Evolutionary conservation across 2,329 filamentous ascomycete genomes (phyloP), one percentile per base, ranked within the genome.

Genomic region (Trichoderma harzianum): DNA sequence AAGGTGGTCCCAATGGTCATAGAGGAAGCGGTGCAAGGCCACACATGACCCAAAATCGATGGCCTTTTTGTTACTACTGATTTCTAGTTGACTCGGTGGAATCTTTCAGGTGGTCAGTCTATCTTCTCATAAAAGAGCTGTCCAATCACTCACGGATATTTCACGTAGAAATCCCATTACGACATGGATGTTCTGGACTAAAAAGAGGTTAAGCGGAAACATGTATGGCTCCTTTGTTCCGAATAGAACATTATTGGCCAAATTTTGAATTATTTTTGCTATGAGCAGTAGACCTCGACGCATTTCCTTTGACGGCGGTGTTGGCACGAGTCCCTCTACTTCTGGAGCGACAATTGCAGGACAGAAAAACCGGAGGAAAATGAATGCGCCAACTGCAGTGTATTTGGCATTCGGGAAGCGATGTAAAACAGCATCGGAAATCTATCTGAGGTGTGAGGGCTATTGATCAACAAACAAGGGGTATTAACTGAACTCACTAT

Each of bases 41-140:
- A 92, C 90, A 73, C 90, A 91, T n/a, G 90, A 91, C 36, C 90
- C 90, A 76, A 92, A 92, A 78, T 92, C 90, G 72, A 90, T 90
- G 2, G 87, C 86, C 71, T 90, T 87, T 4, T 80, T 80, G 51
- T 82, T 78, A 16, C 78, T 74, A 7, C 81, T 79, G 10, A 74
- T 74, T 16, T 89, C 85, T 1, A 85, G 70, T 8, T 80, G 78
- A n/a, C 84, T 82, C 1, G 87, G 86, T 7, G 86, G 82, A 0
- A 87, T 84, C 86, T 83, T 24, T 7, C 34, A 7, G 30, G 75
- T 47, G 8, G 60, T 51, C n/a, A 70, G 68, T 32, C 30, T 30
- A 24, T 12, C 32, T 72, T 57, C 28, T 16, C 21, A 28, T 6
- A 47, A 12, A 12, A 5, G 28, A 53, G 7, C 7, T 7, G 47